Evolutionary conservation across 2,329 filamentous ascomycete genomes (phyloP), one percentile per base, ranked within the genome.

Genomic region (Colletotrichum sp.): DNA sequence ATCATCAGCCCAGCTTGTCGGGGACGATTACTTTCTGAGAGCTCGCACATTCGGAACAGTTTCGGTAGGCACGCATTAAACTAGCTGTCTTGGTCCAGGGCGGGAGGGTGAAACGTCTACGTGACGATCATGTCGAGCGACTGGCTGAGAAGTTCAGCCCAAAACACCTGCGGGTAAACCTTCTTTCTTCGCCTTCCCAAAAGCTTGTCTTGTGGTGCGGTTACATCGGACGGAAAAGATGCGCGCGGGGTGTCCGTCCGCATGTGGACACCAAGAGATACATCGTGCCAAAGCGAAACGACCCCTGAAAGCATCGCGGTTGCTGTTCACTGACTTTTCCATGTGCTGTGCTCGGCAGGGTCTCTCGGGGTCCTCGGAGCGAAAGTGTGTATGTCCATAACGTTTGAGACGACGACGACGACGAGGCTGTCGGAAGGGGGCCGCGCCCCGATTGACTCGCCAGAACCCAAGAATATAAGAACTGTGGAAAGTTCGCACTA

Each of bases 361-460:
- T 62, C 29, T 21, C 36, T 36, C 61, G 61, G 55, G 15, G 27
- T 38, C 24, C 29, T 71, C 43, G 29, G 57, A 51, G 43, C 43
- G 64, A 58, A 34, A 21, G 69, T 66, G 57, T 66, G 51, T 51
- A 29, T 54, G 62, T 15, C 38, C 62, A 34, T 58, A 9, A 18
- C 13, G 62, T 66, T 63, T 72, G 67, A 73, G 68, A 73, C 57
- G 62, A 58, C 57, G 69, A 66, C 68, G 62, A 12, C 55, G 18
- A 43, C 27, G 62, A 67, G 36, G 34, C 12, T 33, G 31, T 24
- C 21, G 13, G 43, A 8, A 62, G 13, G 13, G 18, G 38, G 15
- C 16, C 43, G 27, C 34, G 38, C 55, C 16, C 57, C 12, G 29
- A n/a, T 55, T 63, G 27, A 18, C 43, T 55, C 33, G 62, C 21